Evolutionary conservation across 495 filamentous ascomycete genomes (phyloP), one percentile per base, ranked within the genome.

Genomic region (Talaromyces thailandensis): DNA sequence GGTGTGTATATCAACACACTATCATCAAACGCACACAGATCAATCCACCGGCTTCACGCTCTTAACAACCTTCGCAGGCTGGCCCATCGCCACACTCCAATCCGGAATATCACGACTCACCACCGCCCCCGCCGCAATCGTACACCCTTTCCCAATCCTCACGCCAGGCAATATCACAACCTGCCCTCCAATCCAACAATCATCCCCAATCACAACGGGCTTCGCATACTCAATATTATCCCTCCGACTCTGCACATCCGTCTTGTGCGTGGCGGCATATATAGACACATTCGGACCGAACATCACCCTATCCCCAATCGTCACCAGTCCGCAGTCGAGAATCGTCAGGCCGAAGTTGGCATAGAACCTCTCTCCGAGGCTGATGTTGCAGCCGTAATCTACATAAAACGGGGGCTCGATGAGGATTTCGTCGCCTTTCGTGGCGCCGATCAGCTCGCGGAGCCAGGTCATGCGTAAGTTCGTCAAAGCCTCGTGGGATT

Each of bases 371-470:
- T 73, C 61, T 3, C 77, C 78, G 0, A 81, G 59, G 3, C 61
- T 63, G 55, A 78, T 71, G 55, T 81, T 81, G 63, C 75, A 76
- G 0, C 76, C 78, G 53, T 79, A 81, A 61, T 81, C 77, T 4
- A 79, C 66, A 14, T 64, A 64, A 60, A 80, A 65, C 0, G 78
- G 74, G 23, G 78, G 68, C 61, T 78, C 75, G 18, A 93, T 76
- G 79, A 82, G 91, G 4, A 89, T 82, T 16, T 89, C 81, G 35
- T 83, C 43, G 14, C 28, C 59, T 14, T 61, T 50, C 4, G 21
- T 35, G n/a, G 12, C 31, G 73, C 73, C 73, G 4, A 78, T 55
- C 51, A 72, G 56, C 14, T 72, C 62, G 9, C 50, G 56, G 21
- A 73, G 63, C 52, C 72, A 60, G 32, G 62, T 58, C 31, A 63